Evolutionary conservation across 768 basidiomycete genomes (phyloP).

Genomic region (Lyophyllum semitale): DNA sequence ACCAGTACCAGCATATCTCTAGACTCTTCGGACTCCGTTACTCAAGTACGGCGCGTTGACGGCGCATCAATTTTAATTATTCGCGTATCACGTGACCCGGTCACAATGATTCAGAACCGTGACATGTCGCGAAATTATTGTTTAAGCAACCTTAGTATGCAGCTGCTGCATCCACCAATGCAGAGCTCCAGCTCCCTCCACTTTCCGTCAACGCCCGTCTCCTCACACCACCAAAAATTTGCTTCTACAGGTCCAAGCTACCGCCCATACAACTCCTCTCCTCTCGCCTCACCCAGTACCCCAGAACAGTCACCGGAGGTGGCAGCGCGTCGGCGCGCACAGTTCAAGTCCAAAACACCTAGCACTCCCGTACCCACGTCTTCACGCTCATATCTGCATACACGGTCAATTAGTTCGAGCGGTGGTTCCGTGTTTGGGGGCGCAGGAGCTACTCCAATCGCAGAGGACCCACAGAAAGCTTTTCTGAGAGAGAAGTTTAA

Average conservation of each 20-base stretch:
- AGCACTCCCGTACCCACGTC: conserved; percentile 29
- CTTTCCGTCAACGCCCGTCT: conserved; percentile 14
- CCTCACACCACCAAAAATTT: conserved; percentile 4
- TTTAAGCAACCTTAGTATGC: conserved; percentile 2
- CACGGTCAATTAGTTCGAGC: conserved; percentile 15
- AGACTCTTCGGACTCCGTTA: not conserved
- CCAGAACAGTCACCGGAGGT: conserved; percentile 46
- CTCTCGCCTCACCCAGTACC: conserved; percentile 45
- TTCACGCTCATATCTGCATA: conserved; percentile 5
- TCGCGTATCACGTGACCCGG: conserved; percentile 1
- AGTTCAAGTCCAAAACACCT: conserved; percentile 45
- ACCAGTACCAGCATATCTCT: not conserved
- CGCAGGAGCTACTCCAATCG: conserved; percentile 4
- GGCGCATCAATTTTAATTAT: conserved; percentile 3
- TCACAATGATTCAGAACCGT: conserved; percentile 5
- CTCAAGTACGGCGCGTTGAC: not conserved
- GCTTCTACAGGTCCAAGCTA: conserved; percentile 11
- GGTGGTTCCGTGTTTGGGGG: conserved; percentile 22
- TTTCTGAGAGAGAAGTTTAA: conserved; percentile 64
- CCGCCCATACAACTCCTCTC: conserved; percentile 50
- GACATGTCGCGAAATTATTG: conserved; percentile 9
- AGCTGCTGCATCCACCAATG: conserved; percentile 1
- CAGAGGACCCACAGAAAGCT: conserved; percentile 50
- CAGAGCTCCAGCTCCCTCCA: conserved; percentile 5
- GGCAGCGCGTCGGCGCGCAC: conserved; percentile 50